Base-by-base conservation (phyloP, 225 moss, liverwort and hornwort species). In the Pseudisothecium myosuroides region DNA sequence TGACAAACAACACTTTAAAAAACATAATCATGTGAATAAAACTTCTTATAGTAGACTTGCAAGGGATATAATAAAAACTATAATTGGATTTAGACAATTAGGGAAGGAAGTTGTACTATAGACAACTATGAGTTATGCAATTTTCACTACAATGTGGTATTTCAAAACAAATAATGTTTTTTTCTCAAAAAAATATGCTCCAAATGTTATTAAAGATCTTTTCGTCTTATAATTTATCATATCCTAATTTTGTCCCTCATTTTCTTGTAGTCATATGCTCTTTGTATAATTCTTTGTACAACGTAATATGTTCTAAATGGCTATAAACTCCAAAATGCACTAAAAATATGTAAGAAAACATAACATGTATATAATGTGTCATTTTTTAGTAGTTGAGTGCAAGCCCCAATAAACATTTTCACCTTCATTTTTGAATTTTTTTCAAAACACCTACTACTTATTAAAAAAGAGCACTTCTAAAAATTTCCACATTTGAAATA, bases 61-160 rank as follows among this genome's bases (percentile, higher is more conserved):
- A 0, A 14, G 7, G 14, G 14, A 14, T 41, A 41, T 41, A 3
- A 71, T 47, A 29, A 47, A 47, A 11, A 5, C 0, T 5, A 0
- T 18, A 11, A 74, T 29, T 18, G 10, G 7, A 4, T 6, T 74
- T 45, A 6, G 26, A 47, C 6, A 47, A 74, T 47, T 3, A 74
- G 0, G 7, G 11, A 29, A 74, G 7, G 6, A 74, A 74, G 4
- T 47, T 3, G 15, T 8, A 41, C 8, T 26, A 26, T 14, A 71
- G 7, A 26, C 24, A 71, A 71, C 5, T 71, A 9, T 41, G n/a
- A 14, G 5, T 41, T 71, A 41, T 26, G 71, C 15, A 41, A 41
- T 41, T 41, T 41, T 41, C 4, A 26, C 26, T 71, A 71, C 21
- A 71, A 71, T 41, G 8, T 39, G 8, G 14, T n/a, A 68, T n/a